Base-by-base conservation (phyloP, 345 rosid species). In the Salix suchowensis region DNA sequence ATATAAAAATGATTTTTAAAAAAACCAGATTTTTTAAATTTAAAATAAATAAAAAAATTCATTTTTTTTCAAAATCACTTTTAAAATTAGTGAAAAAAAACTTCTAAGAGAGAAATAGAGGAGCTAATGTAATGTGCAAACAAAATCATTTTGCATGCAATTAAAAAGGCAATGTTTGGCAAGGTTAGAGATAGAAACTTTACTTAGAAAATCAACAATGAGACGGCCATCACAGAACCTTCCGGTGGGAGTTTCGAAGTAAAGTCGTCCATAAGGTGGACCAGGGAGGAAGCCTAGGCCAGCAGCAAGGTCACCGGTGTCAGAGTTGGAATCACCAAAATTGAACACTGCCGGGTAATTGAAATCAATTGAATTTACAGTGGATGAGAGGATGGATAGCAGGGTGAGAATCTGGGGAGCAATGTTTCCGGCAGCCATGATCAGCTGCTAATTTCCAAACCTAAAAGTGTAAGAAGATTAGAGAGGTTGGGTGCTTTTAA, bases 261-360 rank as follows among this genome's bases (percentile, higher is more conserved):
- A 84, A 55, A 55, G 15, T 75, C 82, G 70, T 9, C 97, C 91
- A 19, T 86, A 24, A 11, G 94, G 91, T 55, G 77, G 84, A 18
- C 77, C 83, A 34, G 89, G 79, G 65, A 15, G 77, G 78, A 82
- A 14, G 67, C 92, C 94, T 5, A 82, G 80, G 16, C 85, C 92
- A 39, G 94, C 92, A 16, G 72, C 76, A 14, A 80, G 80, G 50
- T 85, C 86, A 9, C 96, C 91, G 0, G 93, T 91, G 79, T 93
- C 97, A 0, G 94, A 90, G 74, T 88, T 91, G 1, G 96, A 91
- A 74, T 90, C 96, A 60, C 97, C 94, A 28, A 91, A 93, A 81
- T 74, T 79, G 61, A 90, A 90, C 67, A 84, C 88, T 5, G 90
- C 74, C 1, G 86, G 76, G 74, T 84, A 88, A 5, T 87, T 72